Evolutionary conservation across 768 basidiomycete species (phyloP), one percentile per base, ranked within the genome.

Genomic region (Saitozyma podzolica): DNA sequence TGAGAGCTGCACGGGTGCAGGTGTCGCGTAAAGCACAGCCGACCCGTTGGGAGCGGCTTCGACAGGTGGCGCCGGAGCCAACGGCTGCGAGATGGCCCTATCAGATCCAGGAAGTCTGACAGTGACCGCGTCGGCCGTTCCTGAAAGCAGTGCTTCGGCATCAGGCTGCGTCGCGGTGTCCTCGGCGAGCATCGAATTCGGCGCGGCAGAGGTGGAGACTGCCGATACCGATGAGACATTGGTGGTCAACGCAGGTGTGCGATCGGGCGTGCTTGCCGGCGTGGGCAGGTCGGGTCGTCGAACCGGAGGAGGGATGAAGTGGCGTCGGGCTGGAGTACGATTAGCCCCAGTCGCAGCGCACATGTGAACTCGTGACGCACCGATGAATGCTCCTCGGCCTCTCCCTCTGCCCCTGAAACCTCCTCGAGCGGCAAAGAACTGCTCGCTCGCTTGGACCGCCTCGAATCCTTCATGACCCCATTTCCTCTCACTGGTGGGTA

Each of bases 381-480:
- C 49, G n/a, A 50, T 39, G 50, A 72, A 72, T 3, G 55, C 68
- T 7, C 66, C 60, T 40, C 66, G 50, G 5, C 65, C 69, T 61
- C 68, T 59, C 7, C 68, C 68, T 37, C 66, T 14, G 37, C 70
- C 66, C 20, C 73, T 51, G 40, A 17, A 45, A n/a, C 5, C 52
- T 54, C 52, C 53, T 54, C 59, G 61, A 50, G n/a, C 40, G 6
- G 41, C 19, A 9, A 62, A 47, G 39, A 60, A 50, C 14, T 43
- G 58, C 11, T 59, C 42, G 10, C 42, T 20, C 3, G 56, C 57
- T 13, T 50, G 51, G 7, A 68, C 63, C 39, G 63, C 61, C 50
- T 76, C 74, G 50, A 62, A 76, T 2, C 51, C 74, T 40, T 76
- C 72, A 53, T 76, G 74, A 19, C 74, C 74, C 74, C 72, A 76